Percentiles rank a stretch among this genome's conserved stretches.
Evolutionary conservation across 1,284 basidiomycete species (phyloP).

Genomic region (Meira miltonrushii): DNA sequence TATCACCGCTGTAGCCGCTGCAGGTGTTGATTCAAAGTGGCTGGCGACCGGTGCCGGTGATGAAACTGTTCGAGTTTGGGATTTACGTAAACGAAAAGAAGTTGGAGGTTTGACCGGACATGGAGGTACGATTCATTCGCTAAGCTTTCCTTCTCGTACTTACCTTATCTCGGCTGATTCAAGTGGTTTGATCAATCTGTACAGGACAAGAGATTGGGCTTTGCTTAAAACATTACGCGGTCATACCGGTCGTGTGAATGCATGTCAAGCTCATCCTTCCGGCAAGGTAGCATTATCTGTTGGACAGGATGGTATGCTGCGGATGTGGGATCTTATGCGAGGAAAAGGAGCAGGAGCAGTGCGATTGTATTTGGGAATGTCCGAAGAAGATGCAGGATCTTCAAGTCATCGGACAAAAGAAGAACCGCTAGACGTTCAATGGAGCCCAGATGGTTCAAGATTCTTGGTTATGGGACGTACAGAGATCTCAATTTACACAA

Average conservation of each 20-base stretch:
- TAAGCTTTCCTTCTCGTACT: slow-evolving; percentile 79
- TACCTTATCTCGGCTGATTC: slow-evolving; percentile 84
- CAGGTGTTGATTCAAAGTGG: slow-evolving; percentile 72
- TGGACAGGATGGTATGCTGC: slow-evolving; percentile 78
- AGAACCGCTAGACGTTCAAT: slow-evolving; percentile 7
- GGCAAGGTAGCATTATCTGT: slow-evolving; percentile 85
- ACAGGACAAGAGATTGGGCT: slow-evolving; percentile 87
- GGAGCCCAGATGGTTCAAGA: not conserved
- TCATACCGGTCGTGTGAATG: slow-evolving; percentile 86
- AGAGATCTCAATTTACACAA: slow-evolving; percentile 1
- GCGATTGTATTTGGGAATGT: slow-evolving; percentile 19
- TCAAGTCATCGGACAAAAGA: not conserved
- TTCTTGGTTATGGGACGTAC: slow-evolving; percentile 7
- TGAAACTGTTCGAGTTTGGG: slow-evolving; percentile 97
- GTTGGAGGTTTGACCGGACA: slow-evolving; percentile 88
- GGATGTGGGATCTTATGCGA: slow-evolving; percentile 98
- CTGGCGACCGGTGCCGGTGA: slow-evolving; percentile 89
- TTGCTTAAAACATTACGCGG: slow-evolving; percentile 82
- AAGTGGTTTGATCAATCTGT: slow-evolving; percentile 71
- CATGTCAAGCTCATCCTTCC: slow-evolving; percentile 81
- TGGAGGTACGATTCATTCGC: slow-evolving; percentile 82
- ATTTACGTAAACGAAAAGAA: slow-evolving; percentile 80
- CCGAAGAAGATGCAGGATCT: slow-evolving; percentile 12
- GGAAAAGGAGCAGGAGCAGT: slow-evolving; percentile 63
- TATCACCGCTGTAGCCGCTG: slow-evolving; percentile 68